These are phyloP conservation scores for Neurospora sp. DNA, from an alignment of 495 filamentous ascomycete species.

Conservation along the genomic window DNA sequence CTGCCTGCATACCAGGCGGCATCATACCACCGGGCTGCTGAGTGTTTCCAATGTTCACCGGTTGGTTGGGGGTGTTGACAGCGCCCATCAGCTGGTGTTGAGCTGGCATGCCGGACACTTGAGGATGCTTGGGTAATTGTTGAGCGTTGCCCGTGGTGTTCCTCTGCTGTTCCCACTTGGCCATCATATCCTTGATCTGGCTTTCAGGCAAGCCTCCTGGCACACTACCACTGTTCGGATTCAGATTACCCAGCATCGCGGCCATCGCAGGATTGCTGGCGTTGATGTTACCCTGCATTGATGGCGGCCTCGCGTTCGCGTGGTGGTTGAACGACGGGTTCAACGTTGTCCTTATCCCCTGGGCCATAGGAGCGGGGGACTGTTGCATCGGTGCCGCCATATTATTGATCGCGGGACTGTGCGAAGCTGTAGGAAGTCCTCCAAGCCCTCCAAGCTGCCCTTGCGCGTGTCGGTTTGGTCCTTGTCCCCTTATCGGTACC, in stretches of 20 bases:
- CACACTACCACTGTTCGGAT: constrained; percentile 8
- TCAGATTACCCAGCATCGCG: constrained; percentile 22
- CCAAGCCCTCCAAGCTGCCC: constrained; percentile 37
- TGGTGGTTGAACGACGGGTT: constrained; percentile 24
- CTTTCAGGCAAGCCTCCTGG: constrained; percentile 25
- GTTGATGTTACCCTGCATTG: constrained; percentile 11
- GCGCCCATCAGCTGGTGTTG: constrained; percentile 9
- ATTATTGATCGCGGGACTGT: constrained; percentile 42
- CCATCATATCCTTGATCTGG: constrained; percentile 32
- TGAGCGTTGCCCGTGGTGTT: constrained; percentile 5
- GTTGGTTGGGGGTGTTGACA: constrained; percentile 6
- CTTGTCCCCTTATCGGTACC: constrained; percentile 17
- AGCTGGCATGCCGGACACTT: constrained; percentile 14
- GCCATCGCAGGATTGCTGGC: constrained; percentile 7
- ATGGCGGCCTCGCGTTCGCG: constrained; percentile 17
- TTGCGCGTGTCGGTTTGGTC: constrained; percentile 29
- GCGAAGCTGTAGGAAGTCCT: constrained; percentile 32
- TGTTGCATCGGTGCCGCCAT: constrained; percentile 39
- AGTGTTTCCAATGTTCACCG: constrained; percentile 8
- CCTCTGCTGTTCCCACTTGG: constrained; percentile 25
- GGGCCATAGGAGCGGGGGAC: constrained; percentile 32
- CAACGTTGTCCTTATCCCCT: constrained; percentile 20
- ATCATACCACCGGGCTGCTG: constrained; percentile 11
- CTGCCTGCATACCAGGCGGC: not conserved
- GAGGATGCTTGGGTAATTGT: constrained; percentile 7